These are phyloP conservation scores for Globisporangium recalcitrans DNA, from an alignment of 352 stramenopile species.

Conservation along the genomic window DNA sequence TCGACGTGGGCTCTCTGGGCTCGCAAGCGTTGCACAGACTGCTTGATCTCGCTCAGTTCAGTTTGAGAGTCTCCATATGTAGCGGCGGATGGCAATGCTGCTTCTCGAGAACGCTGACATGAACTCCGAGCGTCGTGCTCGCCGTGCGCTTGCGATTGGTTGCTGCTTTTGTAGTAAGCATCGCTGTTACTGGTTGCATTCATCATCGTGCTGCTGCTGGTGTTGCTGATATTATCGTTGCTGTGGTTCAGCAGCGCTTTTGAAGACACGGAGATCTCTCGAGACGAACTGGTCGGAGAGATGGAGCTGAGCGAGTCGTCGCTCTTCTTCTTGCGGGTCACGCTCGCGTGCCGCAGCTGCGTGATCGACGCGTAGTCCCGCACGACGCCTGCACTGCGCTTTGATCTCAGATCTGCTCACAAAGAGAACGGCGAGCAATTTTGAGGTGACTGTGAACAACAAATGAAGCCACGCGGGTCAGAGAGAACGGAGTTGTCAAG, in stretches of 20 bases:
- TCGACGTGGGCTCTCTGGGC: conserved; percentile 52
- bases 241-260: conserved; percentile 4
- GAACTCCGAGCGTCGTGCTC: neutral
- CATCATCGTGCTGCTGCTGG: neutral
- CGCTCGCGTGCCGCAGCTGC: conserved; percentile 1
- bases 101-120: neutral
- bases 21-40: conserved; percentile 45
- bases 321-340: neutral
- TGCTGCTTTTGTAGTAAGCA: conserved; percentile 3
- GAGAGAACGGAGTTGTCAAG: neutral
- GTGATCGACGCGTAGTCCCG: conserved; percentile 8
- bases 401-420: conserved; percentile 11
- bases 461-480: neutral
- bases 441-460: neutral
- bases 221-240: conserved; percentile 5
- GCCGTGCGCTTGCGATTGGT: neutral
- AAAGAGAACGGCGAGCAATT: neutral
- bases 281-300: conserved; percentile 19
- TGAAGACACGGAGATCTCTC: conserved; percentile 18
- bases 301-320: conserved; percentile 22
- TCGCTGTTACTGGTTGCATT: neutral
- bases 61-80: conserved; percentile 12
- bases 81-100: neutral
- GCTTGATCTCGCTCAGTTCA: conserved; percentile 42
- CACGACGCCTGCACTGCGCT: neutral